Evolutionary conservation across 306 rosid genomes (phyloP).

Genomic region (Potentilla sterilis): DNA sequence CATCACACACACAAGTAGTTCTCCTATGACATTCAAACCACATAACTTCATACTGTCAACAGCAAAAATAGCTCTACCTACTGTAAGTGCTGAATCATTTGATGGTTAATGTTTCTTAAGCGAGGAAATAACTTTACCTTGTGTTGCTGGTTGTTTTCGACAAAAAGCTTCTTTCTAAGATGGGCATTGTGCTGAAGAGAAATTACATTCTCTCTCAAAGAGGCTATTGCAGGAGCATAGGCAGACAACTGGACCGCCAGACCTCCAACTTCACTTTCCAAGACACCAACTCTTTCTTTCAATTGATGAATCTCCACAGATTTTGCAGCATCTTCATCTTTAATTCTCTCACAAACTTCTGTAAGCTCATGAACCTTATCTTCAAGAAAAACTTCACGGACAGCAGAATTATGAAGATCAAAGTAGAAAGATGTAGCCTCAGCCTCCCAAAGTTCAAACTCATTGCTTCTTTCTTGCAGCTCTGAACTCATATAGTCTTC

Average conservation of each 20-base stretch:
- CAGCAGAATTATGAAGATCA: constrained; percentile 78
- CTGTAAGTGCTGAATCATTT: neutral
- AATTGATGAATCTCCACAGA: constrained; percentile 55
- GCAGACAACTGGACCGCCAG: constrained; percentile 63
- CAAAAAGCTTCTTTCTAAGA: constrained; percentile 37
- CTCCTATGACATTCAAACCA: neutral
- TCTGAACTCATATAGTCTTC: constrained; percentile 73
- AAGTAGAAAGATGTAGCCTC: constrained; percentile 90
- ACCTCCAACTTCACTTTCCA: constrained; percentile 76
- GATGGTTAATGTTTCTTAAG: neutral
- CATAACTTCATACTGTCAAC: neutral
- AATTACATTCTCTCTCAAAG: constrained; percentile 67
- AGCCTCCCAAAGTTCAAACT: constrained; percentile 87
- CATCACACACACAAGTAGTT: constrained; percentile 4
- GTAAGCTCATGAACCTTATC: constrained; percentile 74
- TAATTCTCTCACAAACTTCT: constrained; percentile 57
- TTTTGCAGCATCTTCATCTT: constrained; percentile 62
- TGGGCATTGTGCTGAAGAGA: constrained; percentile 65
- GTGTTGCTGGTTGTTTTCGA: constrained; percentile 27
- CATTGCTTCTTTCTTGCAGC: constrained; percentile 72
- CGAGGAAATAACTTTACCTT: constrained; percentile 47
- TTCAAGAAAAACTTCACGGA: constrained; percentile 83
- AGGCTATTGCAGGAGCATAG: constrained; percentile 66
- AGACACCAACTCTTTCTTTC: constrained; percentile 41
- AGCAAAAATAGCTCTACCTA: neutral